Evolutionary conservation across 352 stramenopile species (phyloP).

Genomic region (Stephanocyclus meneghinianus): DNA sequence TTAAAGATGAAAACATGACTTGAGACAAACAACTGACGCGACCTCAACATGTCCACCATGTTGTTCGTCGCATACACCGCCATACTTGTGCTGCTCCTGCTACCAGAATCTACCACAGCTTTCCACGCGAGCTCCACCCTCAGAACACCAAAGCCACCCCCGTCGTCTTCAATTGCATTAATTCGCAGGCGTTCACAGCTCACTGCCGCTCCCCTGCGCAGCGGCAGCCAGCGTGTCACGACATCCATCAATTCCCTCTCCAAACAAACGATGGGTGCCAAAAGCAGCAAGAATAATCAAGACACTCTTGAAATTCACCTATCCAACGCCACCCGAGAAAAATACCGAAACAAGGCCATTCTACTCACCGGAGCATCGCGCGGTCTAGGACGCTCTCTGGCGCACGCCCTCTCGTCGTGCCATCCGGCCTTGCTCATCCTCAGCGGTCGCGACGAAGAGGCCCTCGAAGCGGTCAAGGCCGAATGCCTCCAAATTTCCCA

Average conservation of each 20-base stretch:
- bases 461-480: conserved; percentile 47
- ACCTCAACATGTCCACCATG: neutral
- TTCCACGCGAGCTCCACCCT: neutral
- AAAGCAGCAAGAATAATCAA: conserved; percentile 5
- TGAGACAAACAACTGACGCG: no score
- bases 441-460: conserved; percentile 49
- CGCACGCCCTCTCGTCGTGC: conserved; percentile 57
- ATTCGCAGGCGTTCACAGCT: no score
- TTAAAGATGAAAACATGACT: no score
- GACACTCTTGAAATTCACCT: neutral
- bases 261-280: conserved; percentile 29
- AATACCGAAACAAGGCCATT: conserved; percentile 46
- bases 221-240: neutral
- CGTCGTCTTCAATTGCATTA: neutral
- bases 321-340: neutral
- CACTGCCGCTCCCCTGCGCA: no score
- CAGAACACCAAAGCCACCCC: neutral
- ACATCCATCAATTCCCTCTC: neutral
- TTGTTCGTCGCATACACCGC: neutral
- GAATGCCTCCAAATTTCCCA: conserved; percentile 51
- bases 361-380: conserved; percentile 76
- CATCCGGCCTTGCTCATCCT: conserved; percentile 50
- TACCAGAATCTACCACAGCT: neutral
- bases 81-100: neutral
- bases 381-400: conserved; percentile 62